Base-by-base conservation (phyloP, 2,329 filamentous ascomycete species). In the Fusarium liriodendri region DNA sequence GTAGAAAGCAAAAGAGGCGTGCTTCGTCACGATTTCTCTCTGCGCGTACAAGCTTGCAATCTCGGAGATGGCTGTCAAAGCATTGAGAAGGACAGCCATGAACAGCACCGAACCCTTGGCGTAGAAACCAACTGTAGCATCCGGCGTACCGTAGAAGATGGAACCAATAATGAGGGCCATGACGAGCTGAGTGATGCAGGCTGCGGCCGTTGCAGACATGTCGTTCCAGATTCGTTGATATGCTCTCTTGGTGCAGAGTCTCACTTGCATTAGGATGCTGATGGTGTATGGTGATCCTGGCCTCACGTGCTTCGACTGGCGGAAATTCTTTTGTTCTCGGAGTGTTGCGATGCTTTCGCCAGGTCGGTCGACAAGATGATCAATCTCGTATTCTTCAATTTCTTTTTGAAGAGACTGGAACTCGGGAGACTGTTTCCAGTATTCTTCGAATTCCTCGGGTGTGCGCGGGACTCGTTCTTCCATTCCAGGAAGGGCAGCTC, bases 401-500 rank as follows among this genome's bases (percentile, higher is more conserved):
- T 91, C 87, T 4, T 77, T 72, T 42, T 84, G 79, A 0, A 90
- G 76, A 0, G 78, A 76, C 4, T 79, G 70, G 70, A 82, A 88
- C 63, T 89, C 86, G 0, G 81, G 76, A 2, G 87, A 89, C 27
- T 83, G 76, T 22, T 79, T 80, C 86, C 87, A 88, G 61, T 82
- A 82, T 2, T 71, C 64, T 70, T 87, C 92, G 75, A 94, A 94
- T 1, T 94, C 93, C 54, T 93, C 91, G 0, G 93, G 87, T 0
- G 92, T 94, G 4, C 91, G 87, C 1, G 93, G 93, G 0, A 92
- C 89, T 57, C 84, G 84, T 65, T 85, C 81, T 75, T 93, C 90
- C 81, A 88, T 91, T 0, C 92, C 92, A 8, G 85, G 76, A 2
- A 85, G 84, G 0, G 88, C 81, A 54, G 83, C 82, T 33, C 92